Percentiles rank a stretch among this genome's conserved stretches.
These are phyloP conservation scores for Jackrogersella minutella DNA, from an alignment of 495 filamentous ascomycete species.

Conservation along the genomic window DNA sequence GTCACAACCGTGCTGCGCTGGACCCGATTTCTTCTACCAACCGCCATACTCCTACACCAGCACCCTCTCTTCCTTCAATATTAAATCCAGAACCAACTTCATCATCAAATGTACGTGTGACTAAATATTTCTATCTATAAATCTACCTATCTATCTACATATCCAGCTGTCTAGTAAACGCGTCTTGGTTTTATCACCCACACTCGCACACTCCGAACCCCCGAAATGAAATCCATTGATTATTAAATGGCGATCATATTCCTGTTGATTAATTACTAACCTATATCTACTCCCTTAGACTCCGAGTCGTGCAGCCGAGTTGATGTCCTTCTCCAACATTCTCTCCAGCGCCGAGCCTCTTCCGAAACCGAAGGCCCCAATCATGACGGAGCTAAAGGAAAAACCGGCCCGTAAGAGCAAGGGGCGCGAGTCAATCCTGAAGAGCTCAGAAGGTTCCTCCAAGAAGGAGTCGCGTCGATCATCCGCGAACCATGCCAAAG, in stretches of 20 bases:
- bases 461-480: slow-evolving; percentile 52
- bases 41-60: slow-evolving; percentile 54
- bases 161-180: too few relatives aligned
- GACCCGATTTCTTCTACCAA: slow-evolving; percentile 53
- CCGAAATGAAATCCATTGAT: slow-evolving; percentile 28
- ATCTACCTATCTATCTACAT: too few relatives aligned
- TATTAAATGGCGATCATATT: not conserved
- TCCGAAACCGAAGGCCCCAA: slow-evolving; percentile 55
- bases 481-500: slow-evolving; percentile 53
- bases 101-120: slow-evolving; percentile 50
- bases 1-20: slow-evolving; percentile 49
- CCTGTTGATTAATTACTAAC: slow-evolving; percentile 18
- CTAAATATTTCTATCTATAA: too few relatives aligned
- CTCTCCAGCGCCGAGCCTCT: slow-evolving; percentile 76
- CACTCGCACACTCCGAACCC: slow-evolving; percentile 43
- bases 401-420: slow-evolving; percentile 54
- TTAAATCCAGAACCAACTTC: slow-evolving; percentile 57
- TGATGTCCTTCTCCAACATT: slow-evolving; percentile 93
- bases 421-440: slow-evolving; percentile 51
- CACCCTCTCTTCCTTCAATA: slow-evolving; percentile 50
- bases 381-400: slow-evolving; percentile 46
- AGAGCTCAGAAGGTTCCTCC: slow-evolving; percentile 49
- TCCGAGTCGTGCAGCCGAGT: slow-evolving; percentile 73
- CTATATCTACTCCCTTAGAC: slow-evolving; percentile 53
- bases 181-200: too few relatives aligned